These are phyloP conservation scores for Tylopilus rubrobrunneus DNA, from an alignment of 768 basidiomycete species.

Conservation along the genomic window DNA sequence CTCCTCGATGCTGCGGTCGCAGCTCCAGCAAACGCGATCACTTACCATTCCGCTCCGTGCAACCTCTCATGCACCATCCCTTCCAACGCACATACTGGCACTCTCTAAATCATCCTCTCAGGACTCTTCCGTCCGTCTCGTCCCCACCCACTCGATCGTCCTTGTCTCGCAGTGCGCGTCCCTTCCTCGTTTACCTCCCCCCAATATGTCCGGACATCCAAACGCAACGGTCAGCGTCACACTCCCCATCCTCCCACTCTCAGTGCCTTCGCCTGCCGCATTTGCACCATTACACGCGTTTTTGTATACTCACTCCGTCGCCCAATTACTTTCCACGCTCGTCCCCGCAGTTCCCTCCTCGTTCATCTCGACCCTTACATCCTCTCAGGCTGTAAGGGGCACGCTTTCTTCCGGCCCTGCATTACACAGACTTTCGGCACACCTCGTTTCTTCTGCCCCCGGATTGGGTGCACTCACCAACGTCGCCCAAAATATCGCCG, in stretches of 20 bases:
- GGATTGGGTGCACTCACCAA: slow-evolving; percentile 44
- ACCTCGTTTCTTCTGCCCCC: slow-evolving; percentile 46
- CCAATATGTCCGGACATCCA: slow-evolving; percentile 31
- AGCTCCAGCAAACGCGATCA: slow-evolving; percentile 30
- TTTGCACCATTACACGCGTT: slow-evolving; percentile 59
- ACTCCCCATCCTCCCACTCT: slow-evolving; percentile 60
- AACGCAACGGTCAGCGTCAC: slow-evolving; percentile 34
- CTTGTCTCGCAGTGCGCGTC: slow-evolving; percentile 66
- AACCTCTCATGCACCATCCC: slow-evolving; percentile 20
- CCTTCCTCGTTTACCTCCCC: slow-evolving; percentile 51
- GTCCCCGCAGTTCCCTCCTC: slow-evolving; percentile 32
- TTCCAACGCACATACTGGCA: slow-evolving; percentile 55
- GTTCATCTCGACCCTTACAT: slow-evolving; percentile 30
- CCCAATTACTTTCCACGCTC: slow-evolving; percentile 49
- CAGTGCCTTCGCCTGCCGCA: slow-evolving; percentile 57
- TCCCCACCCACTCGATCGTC: slow-evolving; percentile 66
- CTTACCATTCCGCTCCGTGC: slow-evolving; percentile 31
- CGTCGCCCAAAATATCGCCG: slow-evolving; percentile 49
- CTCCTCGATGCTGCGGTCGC: slow-evolving; percentile 26
- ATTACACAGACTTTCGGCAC: slow-evolving; percentile 52
- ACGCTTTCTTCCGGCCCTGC: slow-evolving; percentile 45
- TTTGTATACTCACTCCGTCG: slow-evolving; percentile 60
- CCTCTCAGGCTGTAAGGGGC: slow-evolving; percentile 34
- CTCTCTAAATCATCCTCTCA: slow-evolving; percentile 31
- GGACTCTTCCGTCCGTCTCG: slow-evolving; percentile 41